Evolutionary conservation across 2,329 filamentous ascomycete species (phyloP), one percentile per base, ranked within the genome.

Genomic region (Cordyceps tenuipes): DNA sequence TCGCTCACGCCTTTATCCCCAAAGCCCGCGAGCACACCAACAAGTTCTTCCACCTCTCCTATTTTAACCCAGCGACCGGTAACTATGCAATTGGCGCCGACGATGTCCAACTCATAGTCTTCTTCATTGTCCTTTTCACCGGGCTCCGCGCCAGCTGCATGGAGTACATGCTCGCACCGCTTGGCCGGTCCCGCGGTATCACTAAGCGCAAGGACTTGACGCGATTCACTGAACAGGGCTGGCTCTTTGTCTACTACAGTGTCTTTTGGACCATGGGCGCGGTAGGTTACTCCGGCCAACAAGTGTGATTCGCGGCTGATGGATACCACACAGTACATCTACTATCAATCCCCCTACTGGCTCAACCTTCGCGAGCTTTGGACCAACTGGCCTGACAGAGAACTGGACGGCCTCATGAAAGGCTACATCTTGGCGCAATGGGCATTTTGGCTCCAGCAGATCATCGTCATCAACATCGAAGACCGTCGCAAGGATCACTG

Each of bases 391-490:
- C 94, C 94, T 0, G 81, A 84, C 66, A 84, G 91, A 55, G 86
- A 94, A 68, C 79, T 95, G 62, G 78, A 79, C 17, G 86, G 87
- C 9, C 73, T 90, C 13, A 84, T 89, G 76, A 97, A 97, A 77
- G 85, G 83, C 73, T 99, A 99, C 74, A 90, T 96, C 68, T 80
- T 99, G 36, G 87, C 87, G 15, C 92, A 97, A 72, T 89, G 92
- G 75, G 87, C 88, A 26, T 97, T 97, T 73, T 97, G 91, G 88
- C 74, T 97, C 52, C 93, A 97, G 76, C 92, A 96, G 75, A 89
- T 97, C 64, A 79, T 97, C 36, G 90, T 97, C 61, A 90, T 97
- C 71, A 88, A 97, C 74, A 91, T 97, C 62, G 94, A 99, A 75
- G 90, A 95, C 75, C 85, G 89, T 65, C 84, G 94, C 68, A 97